These are phyloP conservation scores for Oryza longistaminata DNA, from an alignment of 176 grass and related monocot genomes.

Conservation along the genomic window DNA sequence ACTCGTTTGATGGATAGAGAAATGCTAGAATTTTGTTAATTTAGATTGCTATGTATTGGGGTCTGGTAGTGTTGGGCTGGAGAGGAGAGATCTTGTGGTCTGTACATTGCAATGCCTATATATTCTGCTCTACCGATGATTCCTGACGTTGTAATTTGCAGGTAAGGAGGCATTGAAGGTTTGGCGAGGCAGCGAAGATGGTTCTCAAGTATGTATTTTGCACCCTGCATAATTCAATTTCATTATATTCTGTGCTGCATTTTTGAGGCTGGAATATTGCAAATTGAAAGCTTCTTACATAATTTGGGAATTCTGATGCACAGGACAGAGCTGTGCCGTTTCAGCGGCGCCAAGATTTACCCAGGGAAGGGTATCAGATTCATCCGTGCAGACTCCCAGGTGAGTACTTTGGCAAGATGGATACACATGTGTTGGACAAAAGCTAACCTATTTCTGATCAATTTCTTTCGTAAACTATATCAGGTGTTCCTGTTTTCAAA, in stretches of 20 bases:
- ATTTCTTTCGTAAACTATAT: background rate
- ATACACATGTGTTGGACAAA: background rate
- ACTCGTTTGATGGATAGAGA: background rate
- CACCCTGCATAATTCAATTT: too few species aligned
- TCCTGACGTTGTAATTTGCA: background rate
- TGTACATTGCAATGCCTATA: too few species aligned
- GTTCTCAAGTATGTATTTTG: conserved; percentile 41
- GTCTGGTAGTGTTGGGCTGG: background rate
- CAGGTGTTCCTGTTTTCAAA: conserved; percentile 42
- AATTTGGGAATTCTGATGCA: background rate
- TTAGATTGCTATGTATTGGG: background rate
- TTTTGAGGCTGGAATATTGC: background rate
- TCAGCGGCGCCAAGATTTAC: conserved; percentile 46
- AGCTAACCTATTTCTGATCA: background rate
- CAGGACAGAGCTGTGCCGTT: conserved; percentile 45
- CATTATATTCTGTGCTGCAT: background rate
- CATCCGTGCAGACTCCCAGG: conserved; percentile 43
- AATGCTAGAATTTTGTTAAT: background rate
- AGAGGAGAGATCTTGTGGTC: background rate
- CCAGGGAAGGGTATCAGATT: conserved; percentile 50
- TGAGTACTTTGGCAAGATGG: background rate
- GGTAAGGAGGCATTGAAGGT: conserved; percentile 8
- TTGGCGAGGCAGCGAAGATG: conserved; percentile 33
- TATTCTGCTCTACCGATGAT: background rate
- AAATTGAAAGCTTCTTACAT: background rate